Evolutionary conservation across 768 basidiomycete genomes (phyloP), one percentile per base, ranked within the genome.

Genomic region (Daedaleopsis nitida): DNA sequence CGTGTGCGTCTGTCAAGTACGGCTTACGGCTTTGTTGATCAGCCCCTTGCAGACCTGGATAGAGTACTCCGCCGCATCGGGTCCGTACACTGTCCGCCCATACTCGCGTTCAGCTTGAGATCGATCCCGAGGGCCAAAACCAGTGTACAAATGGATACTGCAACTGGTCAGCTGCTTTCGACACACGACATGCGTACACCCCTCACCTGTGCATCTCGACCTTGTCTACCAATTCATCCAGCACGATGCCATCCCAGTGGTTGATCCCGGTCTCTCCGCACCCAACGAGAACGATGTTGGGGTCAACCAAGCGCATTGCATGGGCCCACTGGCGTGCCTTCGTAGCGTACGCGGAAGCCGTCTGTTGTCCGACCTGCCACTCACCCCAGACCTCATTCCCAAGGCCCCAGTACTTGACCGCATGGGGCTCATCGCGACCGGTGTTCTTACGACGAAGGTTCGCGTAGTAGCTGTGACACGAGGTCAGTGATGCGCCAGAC

Each of bases 281-380:
- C 4, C 81, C 78, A 23, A 86, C 76, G 8, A 87, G 71, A 58
- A 82, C 75, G 67, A 86, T 81, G 17, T 58, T 75, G 1, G 85
- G 84, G 64, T 87, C 86, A 5, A 86, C 78, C 1, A 86, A 74
- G 27, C 77, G 76, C 23, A 87, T 73, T 0, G 83, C 85, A 66
- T 86, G 85, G 2, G 84, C 84, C 86, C 86, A 87, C 61, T 82
- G 83, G 50, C 75, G 81, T 0, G 84, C 85, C 53, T 78, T 81
- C 65, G 80, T 79, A 27, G 81, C 80, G 68, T 86, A 86, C 52
- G 83, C 85, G 21, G 74, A 71, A 0, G 83, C 78, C 13, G 78
- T 77, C 76, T 84, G 79, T 65, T 86, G 83, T 16, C 85, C 84
- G 6, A 87, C 77, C 69, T 83, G 80, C 81, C 81, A 83, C 8